phyloP scores from a whole-genome alignment of 129 eudicot genomes.

The Glebionis coronaria region DNA sequence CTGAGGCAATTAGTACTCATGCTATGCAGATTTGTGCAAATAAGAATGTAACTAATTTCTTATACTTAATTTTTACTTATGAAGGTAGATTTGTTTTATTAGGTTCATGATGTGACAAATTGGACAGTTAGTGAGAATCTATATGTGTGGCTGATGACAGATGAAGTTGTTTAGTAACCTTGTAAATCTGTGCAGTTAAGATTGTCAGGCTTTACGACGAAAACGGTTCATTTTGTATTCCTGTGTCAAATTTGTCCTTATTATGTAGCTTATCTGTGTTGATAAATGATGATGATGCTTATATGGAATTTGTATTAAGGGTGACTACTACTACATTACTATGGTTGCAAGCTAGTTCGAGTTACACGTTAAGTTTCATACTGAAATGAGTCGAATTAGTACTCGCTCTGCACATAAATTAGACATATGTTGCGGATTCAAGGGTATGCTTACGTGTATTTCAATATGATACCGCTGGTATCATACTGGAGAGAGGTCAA shows the following conservation, averaged over 20 bases:
- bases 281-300: background rate
- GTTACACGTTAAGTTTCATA: background rate
- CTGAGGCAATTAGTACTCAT: too few species aligned
- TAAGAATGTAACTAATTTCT: too few species aligned
- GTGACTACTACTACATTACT: background rate
- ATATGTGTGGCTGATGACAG: too few species aligned
- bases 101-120: too few species aligned
- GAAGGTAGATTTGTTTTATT: too few species aligned
- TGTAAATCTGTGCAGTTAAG: too few species aligned
- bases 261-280: background rate
- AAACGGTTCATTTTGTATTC: background rate
- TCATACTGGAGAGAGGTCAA: slow-evolving; percentile 50
- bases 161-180: too few species aligned
- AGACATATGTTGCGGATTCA: background rate
- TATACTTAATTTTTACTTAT: too few species aligned
- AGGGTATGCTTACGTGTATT: slow-evolving; percentile 1
- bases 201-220: too few species aligned
- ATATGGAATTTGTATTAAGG: too few species aligned
- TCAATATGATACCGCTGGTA: slow-evolving; percentile 4
- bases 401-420: background rate
- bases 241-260: background rate
- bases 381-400: background rate
- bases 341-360: background rate
- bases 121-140: too few species aligned
- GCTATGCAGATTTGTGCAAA: too few species aligned